These are phyloP conservation scores for Russula foetens DNA, from an alignment of 768 basidiomycete genomes.

Conservation along the genomic window DNA sequence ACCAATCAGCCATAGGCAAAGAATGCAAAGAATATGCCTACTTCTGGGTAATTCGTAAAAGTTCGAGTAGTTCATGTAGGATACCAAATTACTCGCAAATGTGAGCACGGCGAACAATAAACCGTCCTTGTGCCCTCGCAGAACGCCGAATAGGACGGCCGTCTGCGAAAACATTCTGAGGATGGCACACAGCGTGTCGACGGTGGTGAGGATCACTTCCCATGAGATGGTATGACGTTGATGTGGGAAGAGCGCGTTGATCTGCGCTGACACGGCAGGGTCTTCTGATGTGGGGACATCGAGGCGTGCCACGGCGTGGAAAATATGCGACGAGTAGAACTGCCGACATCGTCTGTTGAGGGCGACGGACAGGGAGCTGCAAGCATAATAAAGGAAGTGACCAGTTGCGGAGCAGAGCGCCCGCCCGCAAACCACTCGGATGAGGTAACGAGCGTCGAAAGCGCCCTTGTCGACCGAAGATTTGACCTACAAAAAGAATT, in stretches of 20 bases:
- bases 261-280: slow-evolving; percentile 53
- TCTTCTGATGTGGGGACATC: slow-evolving; percentile 74
- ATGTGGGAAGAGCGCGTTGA: slow-evolving; percentile 33
- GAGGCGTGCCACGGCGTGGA: slow-evolving; percentile 58
- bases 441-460: slow-evolving; percentile 9
- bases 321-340: slow-evolving; percentile 56
- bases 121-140: slow-evolving; percentile 57
- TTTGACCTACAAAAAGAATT: slow-evolving; percentile 2
- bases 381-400: slow-evolving; percentile 32
- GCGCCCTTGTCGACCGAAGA: slow-evolving; percentile 9
- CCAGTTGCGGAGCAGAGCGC: slow-evolving; percentile 41
- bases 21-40: background rate
- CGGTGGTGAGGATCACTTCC: slow-evolving; percentile 41
- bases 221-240: slow-evolving; percentile 45
- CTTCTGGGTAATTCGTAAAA: slow-evolving; percentile 30
- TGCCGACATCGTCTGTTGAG: slow-evolving; percentile 52
- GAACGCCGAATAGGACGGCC: slow-evolving; percentile 48
- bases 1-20: background rate
- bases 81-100: slow-evolving; percentile 31
- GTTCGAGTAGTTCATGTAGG: slow-evolving; percentile 25
- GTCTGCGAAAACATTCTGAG: slow-evolving; percentile 51
- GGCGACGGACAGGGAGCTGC: slow-evolving; percentile 33
- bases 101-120: slow-evolving; percentile 48
- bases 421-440: slow-evolving; percentile 35
- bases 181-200: slow-evolving; percentile 35